Percentiles rank a stretch among this genome's conserved stretches.
These are phyloP conservation scores for Trichoderma reesei DNA, from an alignment of 495 filamentous ascomycete species.

Conservation along the genomic window DNA sequence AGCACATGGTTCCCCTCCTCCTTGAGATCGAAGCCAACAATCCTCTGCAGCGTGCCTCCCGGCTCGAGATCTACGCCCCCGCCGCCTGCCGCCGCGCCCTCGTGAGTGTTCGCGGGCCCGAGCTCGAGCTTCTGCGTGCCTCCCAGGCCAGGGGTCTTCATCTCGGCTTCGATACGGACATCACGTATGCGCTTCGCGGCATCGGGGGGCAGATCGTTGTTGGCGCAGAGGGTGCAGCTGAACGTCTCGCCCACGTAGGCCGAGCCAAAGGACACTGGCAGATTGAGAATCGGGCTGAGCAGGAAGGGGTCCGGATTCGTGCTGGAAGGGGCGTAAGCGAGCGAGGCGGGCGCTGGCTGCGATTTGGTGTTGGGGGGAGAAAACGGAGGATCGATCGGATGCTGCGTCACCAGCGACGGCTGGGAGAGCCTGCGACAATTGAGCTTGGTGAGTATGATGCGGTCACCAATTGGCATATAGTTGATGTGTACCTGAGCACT, in stretches of 20 bases:
- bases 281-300: constrained; percentile 57
- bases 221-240: constrained; percentile 85
- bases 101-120: constrained; percentile 14
- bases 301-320: constrained; percentile 38
- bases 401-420: constrained; percentile 44
- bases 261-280: constrained; percentile 84
- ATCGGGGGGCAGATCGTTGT: constrained; percentile 53
- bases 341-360: constrained; percentile 32
- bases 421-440: constrained; percentile 28
- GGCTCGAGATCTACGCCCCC: constrained; percentile 46
- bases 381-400: constrained; percentile 29
- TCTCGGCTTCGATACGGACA: constrained; percentile 78
- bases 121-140: constrained; percentile 21
- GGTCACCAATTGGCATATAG: background rate
- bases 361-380: constrained; percentile 20
- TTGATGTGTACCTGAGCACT: constrained; percentile 49
- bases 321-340: constrained; percentile 28
- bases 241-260: constrained; percentile 96
- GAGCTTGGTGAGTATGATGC: background rate
- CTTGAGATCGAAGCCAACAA: constrained; percentile 77
- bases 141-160: constrained; percentile 66
- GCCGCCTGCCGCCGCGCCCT: constrained; percentile 13
- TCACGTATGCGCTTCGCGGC: constrained; percentile 50
- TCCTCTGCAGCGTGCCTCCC: constrained; percentile 67
- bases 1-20: constrained; percentile 92